Percentiles rank a stretch among this genome's conserved stretches.
These are phyloP conservation scores for Termitomyces sp. DNA, from an alignment of 768 basidiomycete species.

Conservation along the genomic window DNA sequence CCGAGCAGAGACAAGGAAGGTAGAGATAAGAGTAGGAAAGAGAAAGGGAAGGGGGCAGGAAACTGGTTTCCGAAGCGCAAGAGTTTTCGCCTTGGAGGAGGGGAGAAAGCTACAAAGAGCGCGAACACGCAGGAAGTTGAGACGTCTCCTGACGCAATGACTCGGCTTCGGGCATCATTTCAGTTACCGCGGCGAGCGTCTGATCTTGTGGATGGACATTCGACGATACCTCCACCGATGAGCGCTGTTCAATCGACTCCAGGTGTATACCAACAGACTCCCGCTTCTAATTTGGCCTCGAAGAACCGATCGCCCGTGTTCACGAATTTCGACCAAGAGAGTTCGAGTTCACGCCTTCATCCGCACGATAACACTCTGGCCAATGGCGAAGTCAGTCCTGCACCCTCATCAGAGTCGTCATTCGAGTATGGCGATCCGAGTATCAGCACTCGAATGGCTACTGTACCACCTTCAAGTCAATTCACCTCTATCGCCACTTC, in stretches of 20 bases:
- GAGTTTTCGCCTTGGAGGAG: slow-evolving; percentile 35
- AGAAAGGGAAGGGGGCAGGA: slow-evolving; percentile 23
- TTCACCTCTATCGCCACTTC: not conserved
- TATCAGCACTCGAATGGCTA: not conserved
- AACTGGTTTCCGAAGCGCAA: slow-evolving; percentile 50
- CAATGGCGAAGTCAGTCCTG: slow-evolving; percentile 9
- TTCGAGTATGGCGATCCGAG: slow-evolving; percentile 2
- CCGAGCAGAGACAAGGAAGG: slow-evolving; percentile 20
- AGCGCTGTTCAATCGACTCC: not conserved
- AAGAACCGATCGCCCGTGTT: slow-evolving; percentile 1
- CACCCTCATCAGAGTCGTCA: slow-evolving; percentile 8
- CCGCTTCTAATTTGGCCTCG: not conserved
- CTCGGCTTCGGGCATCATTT: slow-evolving; percentile 8
- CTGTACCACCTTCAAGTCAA: not conserved
- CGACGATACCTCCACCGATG: not conserved
- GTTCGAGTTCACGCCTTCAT: not conserved
- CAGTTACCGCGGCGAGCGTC: slow-evolving; percentile 10
- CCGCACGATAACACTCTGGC: not conserved
- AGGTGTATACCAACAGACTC: not conserved
- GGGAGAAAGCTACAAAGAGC: slow-evolving; percentile 22
- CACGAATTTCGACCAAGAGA: not conserved
- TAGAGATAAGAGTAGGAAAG: slow-evolving; percentile 12
- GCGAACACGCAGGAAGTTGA: not conserved
- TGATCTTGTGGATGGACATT: slow-evolving; percentile 1
- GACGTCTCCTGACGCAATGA: not conserved